Percentiles rank a stretch among this genome's conserved stretches.
Evolutionary conservation across 345 rosid genomes (phyloP).

Genomic region (Rhizophora apiculata): DNA sequence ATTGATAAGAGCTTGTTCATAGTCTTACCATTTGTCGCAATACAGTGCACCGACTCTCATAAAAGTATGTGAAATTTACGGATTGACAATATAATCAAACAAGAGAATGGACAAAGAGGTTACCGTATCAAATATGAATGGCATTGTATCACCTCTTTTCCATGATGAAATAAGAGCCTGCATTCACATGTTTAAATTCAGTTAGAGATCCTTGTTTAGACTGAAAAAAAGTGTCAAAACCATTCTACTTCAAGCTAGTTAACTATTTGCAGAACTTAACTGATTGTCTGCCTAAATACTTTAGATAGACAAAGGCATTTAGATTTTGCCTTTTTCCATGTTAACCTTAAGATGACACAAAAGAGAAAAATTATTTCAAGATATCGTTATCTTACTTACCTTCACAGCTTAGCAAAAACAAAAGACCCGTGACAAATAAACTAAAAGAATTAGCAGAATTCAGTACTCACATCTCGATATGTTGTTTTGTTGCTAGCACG

Average conservation of each 20-base stretch:
- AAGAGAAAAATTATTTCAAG: background rate
- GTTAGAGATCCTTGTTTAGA: slow-evolving; percentile 8
- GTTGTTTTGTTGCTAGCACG: slow-evolving; percentile 62
- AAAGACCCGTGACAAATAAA: background rate
- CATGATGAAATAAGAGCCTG: slow-evolving; percentile 91
- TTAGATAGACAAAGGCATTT: background rate
- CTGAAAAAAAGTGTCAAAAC: background rate
- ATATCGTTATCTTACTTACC: no score
- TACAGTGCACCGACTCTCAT: background rate
- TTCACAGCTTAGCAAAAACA: background rate
- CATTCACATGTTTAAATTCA: slow-evolving; percentile 19
- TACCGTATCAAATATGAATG: slow-evolving; percentile 86
- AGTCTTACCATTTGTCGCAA: background rate
- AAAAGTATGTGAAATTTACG: background rate
- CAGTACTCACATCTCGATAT: slow-evolving; percentile 51
- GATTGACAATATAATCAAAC: background rate
- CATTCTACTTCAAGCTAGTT: background rate
- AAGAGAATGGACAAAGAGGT: slow-evolving; percentile 9
- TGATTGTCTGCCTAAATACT: background rate
- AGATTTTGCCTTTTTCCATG: no score
- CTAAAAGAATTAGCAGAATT: background rate
- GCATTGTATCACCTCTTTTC: slow-evolving; percentile 82
- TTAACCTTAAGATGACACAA: background rate
- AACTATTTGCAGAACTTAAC: background rate
- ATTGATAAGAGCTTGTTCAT: background rate